Conservation (phyloP, 441 rosid species). For the Jatropha podagrica region DNA sequence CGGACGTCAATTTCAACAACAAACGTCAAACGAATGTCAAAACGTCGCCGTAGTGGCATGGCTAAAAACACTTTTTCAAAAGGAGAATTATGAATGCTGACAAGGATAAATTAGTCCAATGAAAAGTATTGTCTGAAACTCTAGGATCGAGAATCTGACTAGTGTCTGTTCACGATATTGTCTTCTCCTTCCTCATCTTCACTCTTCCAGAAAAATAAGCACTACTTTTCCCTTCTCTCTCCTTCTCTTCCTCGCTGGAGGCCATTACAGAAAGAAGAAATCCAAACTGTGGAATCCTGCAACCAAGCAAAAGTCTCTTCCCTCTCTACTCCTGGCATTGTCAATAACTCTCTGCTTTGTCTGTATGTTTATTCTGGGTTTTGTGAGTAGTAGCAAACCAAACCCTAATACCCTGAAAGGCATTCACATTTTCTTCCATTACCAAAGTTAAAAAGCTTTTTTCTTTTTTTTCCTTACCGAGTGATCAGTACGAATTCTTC, state of each 20-base stretch:
- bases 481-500: not conserved
- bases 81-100: not conserved
- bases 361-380: not conserved
- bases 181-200: not conserved
- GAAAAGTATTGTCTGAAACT: conserved; percentile 7
- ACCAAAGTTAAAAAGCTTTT: not conserved
- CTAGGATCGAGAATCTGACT: conserved; percentile 37
- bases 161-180: conserved; percentile 25
- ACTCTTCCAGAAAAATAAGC: not conserved
- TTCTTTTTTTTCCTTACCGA: not conserved
- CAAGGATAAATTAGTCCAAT: conserved; percentile 33
- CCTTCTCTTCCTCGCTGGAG: conserved; percentile 15
- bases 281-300: conserved; percentile 8
- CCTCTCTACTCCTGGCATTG: not conserved
- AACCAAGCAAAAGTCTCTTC: not conserved
- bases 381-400: conserved; percentile 1
- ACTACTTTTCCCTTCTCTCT: not conserved
- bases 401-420: conserved; percentile 5
- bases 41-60: conserved; percentile 4
- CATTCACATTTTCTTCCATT: conserved; percentile 10
- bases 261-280: conserved; percentile 10
- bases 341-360: not conserved
- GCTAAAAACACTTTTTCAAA: not conserved
- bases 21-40: not conserved
- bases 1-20: not conserved